phyloP scores from a whole-genome alignment of 768 basidiomycete species.

The Trametes villosa region DNA sequence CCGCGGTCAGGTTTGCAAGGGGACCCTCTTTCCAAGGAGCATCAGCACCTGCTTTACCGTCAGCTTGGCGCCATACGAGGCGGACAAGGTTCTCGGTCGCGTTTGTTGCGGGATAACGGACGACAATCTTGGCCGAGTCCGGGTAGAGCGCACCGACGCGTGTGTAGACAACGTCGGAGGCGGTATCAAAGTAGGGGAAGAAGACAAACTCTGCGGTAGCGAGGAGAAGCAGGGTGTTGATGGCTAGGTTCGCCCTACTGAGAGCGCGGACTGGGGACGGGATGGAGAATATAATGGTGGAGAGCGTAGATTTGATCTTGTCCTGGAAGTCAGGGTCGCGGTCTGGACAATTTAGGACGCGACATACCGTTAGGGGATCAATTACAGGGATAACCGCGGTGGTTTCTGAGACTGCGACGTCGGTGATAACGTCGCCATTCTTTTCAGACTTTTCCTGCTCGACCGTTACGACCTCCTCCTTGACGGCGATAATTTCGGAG shows the following conservation, averaged over 20 bases:
- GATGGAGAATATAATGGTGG: slow-evolving; percentile 37
- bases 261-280: slow-evolving; percentile 35
- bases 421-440: slow-evolving; percentile 16
- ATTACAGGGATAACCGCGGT: slow-evolving; percentile 2
- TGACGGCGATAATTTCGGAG: slow-evolving; percentile 3
- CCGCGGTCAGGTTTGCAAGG: slow-evolving; percentile 43
- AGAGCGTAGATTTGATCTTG: slow-evolving; percentile 17
- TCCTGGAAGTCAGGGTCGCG: slow-evolving; percentile 7
- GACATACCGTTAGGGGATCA: slow-evolving; percentile 11
- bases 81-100: slow-evolving; percentile 38
- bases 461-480: slow-evolving; percentile 18
- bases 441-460: slow-evolving; percentile 16
- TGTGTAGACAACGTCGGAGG: slow-evolving; percentile 60
- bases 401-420: slow-evolving; percentile 8
- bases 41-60: slow-evolving; percentile 14
- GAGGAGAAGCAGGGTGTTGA: slow-evolving; percentile 46
- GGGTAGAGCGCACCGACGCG: slow-evolving; percentile 74
- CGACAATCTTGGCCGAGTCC: slow-evolving; percentile 61
- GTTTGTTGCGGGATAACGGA: slow-evolving; percentile 57
- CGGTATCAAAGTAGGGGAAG: slow-evolving; percentile 59
- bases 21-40: slow-evolving; percentile 60
- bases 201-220: slow-evolving; percentile 52
- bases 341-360: neutral
- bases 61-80: slow-evolving; percentile 50
- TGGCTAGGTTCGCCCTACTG: slow-evolving; percentile 32